Conservation (phyloP, 257 asterid genomes). For the Ligustrum vulgare region DNA sequence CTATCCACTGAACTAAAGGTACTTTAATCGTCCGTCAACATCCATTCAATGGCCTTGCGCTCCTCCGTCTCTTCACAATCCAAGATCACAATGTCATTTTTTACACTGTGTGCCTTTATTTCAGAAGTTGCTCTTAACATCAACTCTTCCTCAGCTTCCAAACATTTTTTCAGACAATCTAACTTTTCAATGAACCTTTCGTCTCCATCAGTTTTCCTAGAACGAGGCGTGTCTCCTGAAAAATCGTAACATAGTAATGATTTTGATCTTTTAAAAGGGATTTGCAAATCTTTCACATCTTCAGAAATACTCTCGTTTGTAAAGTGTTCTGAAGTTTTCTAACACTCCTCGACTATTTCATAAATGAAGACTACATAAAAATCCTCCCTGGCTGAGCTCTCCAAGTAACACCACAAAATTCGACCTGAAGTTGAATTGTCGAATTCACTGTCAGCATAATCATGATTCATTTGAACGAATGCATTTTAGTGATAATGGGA, state of each 20-base stretch:
- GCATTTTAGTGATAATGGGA: not conserved
- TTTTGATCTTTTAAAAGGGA: conserved; percentile 12
- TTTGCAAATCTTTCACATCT: conserved; percentile 27
- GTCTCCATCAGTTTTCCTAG: conserved; percentile 33
- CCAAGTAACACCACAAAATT: conserved; percentile 21
- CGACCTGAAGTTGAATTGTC: conserved; percentile 12
- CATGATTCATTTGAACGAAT: not conserved
- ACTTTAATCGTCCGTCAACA: conserved; percentile 48
- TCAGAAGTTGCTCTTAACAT: conserved; percentile 37
- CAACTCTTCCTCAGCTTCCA: conserved; percentile 46
- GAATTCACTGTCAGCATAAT: not conserved
- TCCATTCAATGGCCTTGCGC: conserved; percentile 48
- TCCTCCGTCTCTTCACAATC: conserved; percentile 53
- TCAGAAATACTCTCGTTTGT: not conserved
- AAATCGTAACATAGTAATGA: not conserved
- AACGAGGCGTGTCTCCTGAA: conserved; percentile 28
- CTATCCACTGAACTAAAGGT: conserved; percentile 45
- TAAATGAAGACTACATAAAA: conserved; percentile 22
- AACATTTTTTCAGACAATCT: conserved; percentile 33
- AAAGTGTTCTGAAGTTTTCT: not conserved
- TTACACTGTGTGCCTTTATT: conserved; percentile 42
- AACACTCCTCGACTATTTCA: conserved; percentile 30
- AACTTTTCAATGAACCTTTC: conserved; percentile 35
- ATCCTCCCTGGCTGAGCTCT: conserved; percentile 36
- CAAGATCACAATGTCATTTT: conserved; percentile 37